Base-by-base conservation (phyloP, 2,329 filamentous ascomycete species). In the Fusarium penzigii region DNA sequence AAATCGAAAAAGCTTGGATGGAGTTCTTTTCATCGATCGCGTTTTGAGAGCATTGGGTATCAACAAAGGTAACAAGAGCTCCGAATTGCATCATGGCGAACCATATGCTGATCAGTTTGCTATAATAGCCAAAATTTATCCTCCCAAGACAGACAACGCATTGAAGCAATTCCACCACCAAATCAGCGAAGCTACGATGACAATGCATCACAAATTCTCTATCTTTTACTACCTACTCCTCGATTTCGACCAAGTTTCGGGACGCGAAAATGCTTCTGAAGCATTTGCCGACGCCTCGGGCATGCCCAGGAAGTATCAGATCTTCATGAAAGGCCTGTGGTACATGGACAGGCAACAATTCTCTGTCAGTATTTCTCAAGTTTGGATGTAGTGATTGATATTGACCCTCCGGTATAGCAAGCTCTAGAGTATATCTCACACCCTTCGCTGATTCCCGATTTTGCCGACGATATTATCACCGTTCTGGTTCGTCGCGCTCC, bases 321-420 rank as follows among this genome's bases (percentile, higher is more conserved):
- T 89, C 42, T 89, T 92, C 63, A 90, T 94, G 73, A 85, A 88
- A 62, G 91, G 91, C 0, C 74, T 95, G 10, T 95, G 90, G 89
- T 78, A 88, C 63, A 77, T 96, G 68, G 91, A 96, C 66, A 81
- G 83, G 41, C 75, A 85, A 42, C 79, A 90, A 51, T 92, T 90
- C 65, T 75, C 79, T 59, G 85, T 88, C 65, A 34, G 56, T 20
- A 17, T 11, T 29, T 20, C n/a, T 36, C 16, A 53, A 13, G 14
- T 9, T 2, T 13, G 2, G 1, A 44, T n/a, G 7, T 25, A 5
- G 10, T 2, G 5, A 41, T 46, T 64, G 14, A 59, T 38, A 17
- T 13, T 42, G 42, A 11, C 44, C 5, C 6, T 6, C 6, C 11
- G 20, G 20, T 44, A 25, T 45, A 88, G 81, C 72, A 76, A 57